phyloP scores from a whole-genome alignment of 2,329 filamentous ascomycete species.

The Penicillium sp. region DNA sequence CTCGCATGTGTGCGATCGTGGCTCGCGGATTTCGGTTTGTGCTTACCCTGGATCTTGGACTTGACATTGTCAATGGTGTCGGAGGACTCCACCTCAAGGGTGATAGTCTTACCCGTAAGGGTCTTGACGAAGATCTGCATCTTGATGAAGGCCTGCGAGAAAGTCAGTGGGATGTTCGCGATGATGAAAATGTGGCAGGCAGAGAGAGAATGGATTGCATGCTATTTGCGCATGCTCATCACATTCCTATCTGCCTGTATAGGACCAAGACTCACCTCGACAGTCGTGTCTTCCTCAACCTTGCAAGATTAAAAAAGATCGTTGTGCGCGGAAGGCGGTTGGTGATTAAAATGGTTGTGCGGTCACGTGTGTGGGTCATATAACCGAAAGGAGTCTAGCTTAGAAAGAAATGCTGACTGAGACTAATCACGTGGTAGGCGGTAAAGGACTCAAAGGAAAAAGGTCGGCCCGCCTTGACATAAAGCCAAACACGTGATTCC shows the following conservation, averaged over 20 bases:
- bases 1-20: background rate
- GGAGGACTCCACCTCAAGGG: slow-evolving; percentile 99
- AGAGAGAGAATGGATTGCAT: background rate
- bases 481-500: background rate
- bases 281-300: slow-evolving; percentile 63
- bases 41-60: slow-evolving; percentile 77
- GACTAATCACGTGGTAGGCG: background rate
- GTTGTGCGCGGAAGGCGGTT: slow-evolving; percentile 27
- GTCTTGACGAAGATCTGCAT: slow-evolving; percentile 61
- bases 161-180: slow-evolving; percentile 19
- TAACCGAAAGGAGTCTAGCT: background rate
- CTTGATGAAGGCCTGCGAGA: slow-evolving; percentile 46
- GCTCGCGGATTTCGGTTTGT: background rate
- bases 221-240: slow-evolving; percentile 2
- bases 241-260: slow-evolving; percentile 4
- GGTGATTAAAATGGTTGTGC: slow-evolving; percentile 43
- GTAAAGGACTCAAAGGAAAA: background rate
- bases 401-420: background rate
- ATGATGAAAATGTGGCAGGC: background rate
- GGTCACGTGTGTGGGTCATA: slow-evolving; percentile 34
- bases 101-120: slow-evolving; percentile 99
- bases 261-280: slow-evolving; percentile 51
- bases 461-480: background rate
- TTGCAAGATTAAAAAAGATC: slow-evolving; percentile 38
- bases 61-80: slow-evolving; percentile 99